Evolutionary conservation across 139 green algal species (phyloP), one percentile per base, ranked within the genome.

Genomic region (Chlamydomonas applanata): DNA sequence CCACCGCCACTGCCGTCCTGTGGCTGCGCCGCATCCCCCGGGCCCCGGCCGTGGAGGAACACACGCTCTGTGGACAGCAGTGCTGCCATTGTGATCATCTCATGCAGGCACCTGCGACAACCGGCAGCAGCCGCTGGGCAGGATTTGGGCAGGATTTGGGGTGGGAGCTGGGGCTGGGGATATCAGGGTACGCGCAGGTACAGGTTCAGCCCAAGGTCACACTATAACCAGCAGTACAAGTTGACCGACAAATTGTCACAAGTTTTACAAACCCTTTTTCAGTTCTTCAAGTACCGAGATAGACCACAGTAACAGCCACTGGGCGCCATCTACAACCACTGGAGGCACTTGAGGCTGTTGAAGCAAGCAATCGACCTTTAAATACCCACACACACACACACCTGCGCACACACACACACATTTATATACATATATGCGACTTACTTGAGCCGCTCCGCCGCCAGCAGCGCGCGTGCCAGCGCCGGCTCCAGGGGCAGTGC

Each of bases 51-150:
- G 0, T 83, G 72, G 20, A 78, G 5, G 72, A 95, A 97, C 14
- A 97, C 77, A 32, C 85, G 85, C 62, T 97, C 94, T 11, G 87
- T 86, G 20, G 90, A 93, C 44, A 97, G 86, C 93, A 97, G 97
- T 70, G 89, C 85, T 0, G 90, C 90, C 20, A 97, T 84, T 0
- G 77, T 90, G 9, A 94, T 54, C 72, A 95, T 87, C 54, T 97
- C 84, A 0, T 71, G 65, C 40, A 96, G 61, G 69, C 92, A 93
- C 32, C 84, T 89, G 73, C n/a, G 9, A 49, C 11, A n/a, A n/a
- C n/a, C n/a, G n/a, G n/a, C n/a, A n/a, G n/a, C n/a, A n/a, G n/a
- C n/a, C n/a, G n/a, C n/a, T n/a, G n/a, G n/a, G n/a, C n/a, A n/a
- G n/a, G n/a, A n/a, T n/a, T n/a, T n/a, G n/a, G n/a, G n/a, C n/a